Evolutionary conservation across 176 grass and related monocot species (phyloP), one percentile per base, ranked within the genome.

Genomic region (Oryza punctata): DNA sequence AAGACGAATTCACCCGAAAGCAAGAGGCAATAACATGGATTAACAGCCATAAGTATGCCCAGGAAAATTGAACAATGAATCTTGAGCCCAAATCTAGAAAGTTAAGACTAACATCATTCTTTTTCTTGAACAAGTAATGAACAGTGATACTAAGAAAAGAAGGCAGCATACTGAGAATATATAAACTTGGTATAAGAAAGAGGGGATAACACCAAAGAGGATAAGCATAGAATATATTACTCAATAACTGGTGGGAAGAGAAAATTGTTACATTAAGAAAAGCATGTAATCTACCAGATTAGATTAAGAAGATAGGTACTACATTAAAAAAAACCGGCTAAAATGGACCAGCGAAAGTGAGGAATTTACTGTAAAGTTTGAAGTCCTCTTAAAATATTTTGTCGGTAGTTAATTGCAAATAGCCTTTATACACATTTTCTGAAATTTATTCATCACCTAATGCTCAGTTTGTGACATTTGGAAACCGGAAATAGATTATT

Each of bases 31-130:
- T 27, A 82, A 65, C 82, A 50, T 45, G 10, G 23, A 16, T 64
- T 66, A n/a, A 60, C 68, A 46, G 12, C 69, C 76, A 46, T 84
- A 66, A 60, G 81, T 67, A 72, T 82, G 57, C 74, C 16, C 52
- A 54, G 70, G 8, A 85, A 0, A 78, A 85, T 10, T 27, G 21
- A 75, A 63, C 21, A 73, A 66, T 24, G 18, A 21, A 54, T 54
- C 50, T 54, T 54, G 50, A 7, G 7, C 64, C 25, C 14, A 59
- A 69, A 45, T 32, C 44, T 70, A 7, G 12, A 18, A 44, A 65
- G 37, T 46, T 67, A 82, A 82, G 44, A 29, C 11, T 67, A 74
- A 43, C 44, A 78, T 66, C 38, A 41, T 35, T 18, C 66, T 24
- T 71, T 44, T 83, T 57, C 72, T 65, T 72, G 23, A 66, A 65